phyloP scores from a whole-genome alignment of 2,329 filamentous ascomycete genomes.

The Exophiala oligosperma region DNA sequence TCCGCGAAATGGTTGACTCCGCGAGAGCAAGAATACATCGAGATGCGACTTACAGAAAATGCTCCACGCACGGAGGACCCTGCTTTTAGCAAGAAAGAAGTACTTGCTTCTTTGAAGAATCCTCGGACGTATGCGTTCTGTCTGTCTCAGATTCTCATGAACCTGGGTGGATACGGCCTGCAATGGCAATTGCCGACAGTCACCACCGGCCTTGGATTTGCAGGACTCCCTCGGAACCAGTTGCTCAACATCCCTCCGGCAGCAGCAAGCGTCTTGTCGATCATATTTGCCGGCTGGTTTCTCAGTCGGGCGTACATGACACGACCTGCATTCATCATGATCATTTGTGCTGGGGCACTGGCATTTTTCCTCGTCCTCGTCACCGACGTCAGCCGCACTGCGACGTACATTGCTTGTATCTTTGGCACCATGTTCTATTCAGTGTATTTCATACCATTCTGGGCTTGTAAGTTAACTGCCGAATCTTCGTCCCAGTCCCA shows the following conservation, averaged over 20 bases:
- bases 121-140: conserved; percentile 48
- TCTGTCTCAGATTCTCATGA: conserved; percentile 48
- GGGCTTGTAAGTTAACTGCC: conserved; percentile 28
- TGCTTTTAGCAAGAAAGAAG: conserved; percentile 43
- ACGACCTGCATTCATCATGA: conserved; percentile 43
- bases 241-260: conserved; percentile 50
- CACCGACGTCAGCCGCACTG: conserved; percentile 39
- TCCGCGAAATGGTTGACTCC: conserved; percentile 49
- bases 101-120: conserved; percentile 42
- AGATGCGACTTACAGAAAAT: conserved; percentile 47
- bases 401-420: conserved; percentile 47
- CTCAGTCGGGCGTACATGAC: conserved; percentile 42
- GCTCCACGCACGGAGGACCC: conserved; percentile 42
- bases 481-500: no score
- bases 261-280: conserved; percentile 40
- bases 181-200: conserved; percentile 46
- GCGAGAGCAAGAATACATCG: conserved; percentile 50
- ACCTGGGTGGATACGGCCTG: conserved; percentile 47
- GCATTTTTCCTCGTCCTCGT: conserved; percentile 48
- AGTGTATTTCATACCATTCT: conserved; percentile 48
- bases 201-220: conserved; percentile 44
- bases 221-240: conserved; percentile 45
- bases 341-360: conserved; percentile 43
- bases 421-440: conserved; percentile 48
- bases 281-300: conserved; percentile 44